These are phyloP conservation scores for Ophioceras dolichostomum DNA, from an alignment of 2,329 filamentous ascomycete genomes.

Conservation along the genomic window DNA sequence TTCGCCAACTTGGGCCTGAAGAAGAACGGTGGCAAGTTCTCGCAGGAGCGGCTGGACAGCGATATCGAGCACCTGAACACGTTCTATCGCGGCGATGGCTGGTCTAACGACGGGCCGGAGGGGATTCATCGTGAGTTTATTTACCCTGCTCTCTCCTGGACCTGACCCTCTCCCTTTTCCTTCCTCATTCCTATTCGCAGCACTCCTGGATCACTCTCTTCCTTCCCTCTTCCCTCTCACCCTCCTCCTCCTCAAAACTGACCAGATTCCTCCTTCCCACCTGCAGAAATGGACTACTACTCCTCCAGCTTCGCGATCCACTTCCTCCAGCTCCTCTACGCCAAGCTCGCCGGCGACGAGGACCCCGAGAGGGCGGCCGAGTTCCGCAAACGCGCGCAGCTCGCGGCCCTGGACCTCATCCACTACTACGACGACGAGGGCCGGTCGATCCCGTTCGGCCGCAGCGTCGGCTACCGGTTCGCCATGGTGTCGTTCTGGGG, in stretches of 20 bases:
- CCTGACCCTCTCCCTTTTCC: not conserved
- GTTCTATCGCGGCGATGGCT: slow-evolving; percentile 71
- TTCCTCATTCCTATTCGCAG: not conserved
- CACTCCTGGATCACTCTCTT: no score
- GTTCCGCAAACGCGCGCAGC: slow-evolving; percentile 55
- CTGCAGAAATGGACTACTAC: slow-evolving; percentile 68
- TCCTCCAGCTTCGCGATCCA: slow-evolving; percentile 75
- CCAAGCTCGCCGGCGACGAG: slow-evolving; percentile 54
- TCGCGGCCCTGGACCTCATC: slow-evolving; percentile 57
- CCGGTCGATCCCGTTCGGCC: slow-evolving; percentile 62
- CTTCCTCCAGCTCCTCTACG: slow-evolving; percentile 65
- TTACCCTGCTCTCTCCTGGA: no score
- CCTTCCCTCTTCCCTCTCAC: no score
- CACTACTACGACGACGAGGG: slow-evolving; percentile 67
- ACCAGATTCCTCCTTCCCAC: no score
- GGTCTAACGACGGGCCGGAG: slow-evolving; percentile 72
- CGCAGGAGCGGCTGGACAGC: slow-evolving; percentile 54
- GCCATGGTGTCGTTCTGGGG: slow-evolving; percentile 81
- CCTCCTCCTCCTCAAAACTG: no score
- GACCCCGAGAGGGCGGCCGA: slow-evolving; percentile 55
- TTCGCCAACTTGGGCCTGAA: slow-evolving; percentile 72
- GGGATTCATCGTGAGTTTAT: slow-evolving; percentile 53
- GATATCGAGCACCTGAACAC: slow-evolving; percentile 71
- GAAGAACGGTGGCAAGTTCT: slow-evolving; percentile 61
- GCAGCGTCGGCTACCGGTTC: slow-evolving; percentile 71